These are phyloP conservation scores for Thielaviopsis musarum DNA, from an alignment of 2,329 filamentous ascomycete genomes.

Conservation along the genomic window DNA sequence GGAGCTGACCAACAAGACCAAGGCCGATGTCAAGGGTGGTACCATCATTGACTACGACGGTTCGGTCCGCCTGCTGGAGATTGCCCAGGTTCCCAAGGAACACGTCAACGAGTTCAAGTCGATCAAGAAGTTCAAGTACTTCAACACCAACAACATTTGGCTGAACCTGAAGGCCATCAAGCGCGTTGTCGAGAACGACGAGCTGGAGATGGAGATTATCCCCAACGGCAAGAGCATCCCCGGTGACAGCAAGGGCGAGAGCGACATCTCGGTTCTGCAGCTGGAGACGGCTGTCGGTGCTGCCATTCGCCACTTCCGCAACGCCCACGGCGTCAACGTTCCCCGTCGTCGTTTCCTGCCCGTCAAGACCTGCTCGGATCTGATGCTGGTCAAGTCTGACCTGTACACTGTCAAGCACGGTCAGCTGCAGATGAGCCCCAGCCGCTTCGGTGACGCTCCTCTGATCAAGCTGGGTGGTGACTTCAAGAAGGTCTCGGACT, in stretches of 20 bases:
- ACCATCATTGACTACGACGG: constrained; percentile 99
- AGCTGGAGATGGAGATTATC: constrained; percentile 99
- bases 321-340: constrained; percentile 97
- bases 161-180: constrained; percentile 95
- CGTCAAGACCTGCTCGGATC: constrained; percentile 98
- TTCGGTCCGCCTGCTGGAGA: constrained; percentile 89
- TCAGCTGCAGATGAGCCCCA: constrained; percentile 90
- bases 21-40: constrained; percentile 99
- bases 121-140: constrained; percentile 99
- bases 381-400: constrained; percentile 99
- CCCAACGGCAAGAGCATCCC: constrained; percentile 98
- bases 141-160: constrained; percentile 99
- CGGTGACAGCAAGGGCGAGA: constrained; percentile 98
- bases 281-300: constrained; percentile 97
- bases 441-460: constrained; percentile 88
- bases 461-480: constrained; percentile 97
- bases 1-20: constrained; percentile 99
- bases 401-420: constrained; percentile 98
- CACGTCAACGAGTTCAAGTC: constrained; percentile 99
- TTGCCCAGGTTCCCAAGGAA: constrained; percentile 98
- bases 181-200: constrained; percentile 95
- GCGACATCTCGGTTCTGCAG: constrained; percentile 92
- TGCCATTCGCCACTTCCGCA: constrained; percentile 96
- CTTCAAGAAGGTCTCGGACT: constrained; percentile 99
- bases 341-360: constrained; percentile 95